These are phyloP conservation scores for Murraya paniculata DNA, from an alignment of 345 rosid genomes.

Conservation along the genomic window DNA sequence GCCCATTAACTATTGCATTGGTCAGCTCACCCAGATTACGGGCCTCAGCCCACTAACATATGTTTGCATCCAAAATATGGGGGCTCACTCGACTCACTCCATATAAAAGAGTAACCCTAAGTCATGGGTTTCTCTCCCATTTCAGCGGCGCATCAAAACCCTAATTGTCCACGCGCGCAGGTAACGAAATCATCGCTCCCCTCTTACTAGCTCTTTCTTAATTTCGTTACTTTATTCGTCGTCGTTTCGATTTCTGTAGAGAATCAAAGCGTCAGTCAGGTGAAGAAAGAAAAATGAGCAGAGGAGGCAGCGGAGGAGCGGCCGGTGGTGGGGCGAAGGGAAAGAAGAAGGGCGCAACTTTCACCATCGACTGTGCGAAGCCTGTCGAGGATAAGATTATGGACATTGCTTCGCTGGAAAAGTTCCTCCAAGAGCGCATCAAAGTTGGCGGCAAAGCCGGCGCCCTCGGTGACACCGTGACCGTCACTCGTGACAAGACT, in stretches of 20 bases:
- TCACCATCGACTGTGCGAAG: constrained; percentile 67
- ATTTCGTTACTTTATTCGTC: neutral
- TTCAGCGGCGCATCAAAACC: constrained; percentile 21
- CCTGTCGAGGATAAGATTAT: constrained; percentile 76
- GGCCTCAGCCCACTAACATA: neutral
- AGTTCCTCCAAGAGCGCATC: constrained; percentile 80
- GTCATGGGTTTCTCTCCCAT: neutral
- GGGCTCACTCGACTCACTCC: neutral
- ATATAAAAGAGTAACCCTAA: constrained; percentile 20
- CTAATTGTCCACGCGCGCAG: neutral
- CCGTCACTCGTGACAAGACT: constrained; percentile 47
- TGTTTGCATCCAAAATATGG: neutral
- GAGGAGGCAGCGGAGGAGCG: constrained; percentile 23
- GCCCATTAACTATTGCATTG: neutral
- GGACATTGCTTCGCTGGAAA: constrained; percentile 76
- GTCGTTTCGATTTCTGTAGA: neutral
- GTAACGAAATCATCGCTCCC: neutral
- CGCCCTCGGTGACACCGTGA: constrained; percentile 61
- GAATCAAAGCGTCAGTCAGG: neutral
- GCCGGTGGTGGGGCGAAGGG: constrained; percentile 28
- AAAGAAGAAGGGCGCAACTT: constrained; percentile 62
- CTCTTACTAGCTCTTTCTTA: neutral
- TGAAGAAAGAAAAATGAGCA: constrained; percentile 27
- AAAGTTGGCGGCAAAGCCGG: constrained; percentile 88
- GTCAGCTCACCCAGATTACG: too few relatives aligned